phyloP scores from a whole-genome alignment of 2,329 filamentous ascomycete species.

The Aspergillus fumigatus region DNA sequence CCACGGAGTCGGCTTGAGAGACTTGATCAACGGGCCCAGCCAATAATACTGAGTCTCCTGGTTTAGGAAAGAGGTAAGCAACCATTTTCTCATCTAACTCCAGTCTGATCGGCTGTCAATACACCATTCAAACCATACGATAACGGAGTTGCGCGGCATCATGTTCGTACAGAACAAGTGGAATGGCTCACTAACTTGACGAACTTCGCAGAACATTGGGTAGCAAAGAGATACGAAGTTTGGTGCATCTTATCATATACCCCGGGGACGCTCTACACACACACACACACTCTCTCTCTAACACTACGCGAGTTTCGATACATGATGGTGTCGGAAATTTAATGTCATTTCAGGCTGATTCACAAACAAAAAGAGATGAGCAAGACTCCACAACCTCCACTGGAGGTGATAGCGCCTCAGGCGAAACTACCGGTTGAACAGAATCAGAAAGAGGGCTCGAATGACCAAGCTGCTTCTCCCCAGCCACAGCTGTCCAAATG shows the following conservation, averaged over 20 bases:
- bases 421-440: background rate
- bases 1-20: too few species aligned
- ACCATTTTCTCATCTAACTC: background rate
- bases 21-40: too few species aligned
- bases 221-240: background rate
- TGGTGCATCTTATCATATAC: background rate
- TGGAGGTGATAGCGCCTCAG: background rate
- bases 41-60: too few species aligned
- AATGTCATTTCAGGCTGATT: background rate
- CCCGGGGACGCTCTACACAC: background rate
- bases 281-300: too few species aligned
- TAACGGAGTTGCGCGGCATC: background rate
- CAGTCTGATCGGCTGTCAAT: background rate
- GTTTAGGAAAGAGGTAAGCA: background rate
- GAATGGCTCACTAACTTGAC: background rate
- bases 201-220: background rate
- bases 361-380: background rate
- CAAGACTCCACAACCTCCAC: background rate
- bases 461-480: background rate
- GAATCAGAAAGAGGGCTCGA: background rate
- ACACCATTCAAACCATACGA: background rate
- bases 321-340: background rate
- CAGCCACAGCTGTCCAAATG: slow-evolving; percentile 19
- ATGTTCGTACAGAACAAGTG: too few species aligned
- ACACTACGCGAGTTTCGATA: background rate